These are phyloP conservation scores for Cucurbita pepo DNA, from an alignment of 306 rosid genomes.

Conservation along the genomic window DNA sequence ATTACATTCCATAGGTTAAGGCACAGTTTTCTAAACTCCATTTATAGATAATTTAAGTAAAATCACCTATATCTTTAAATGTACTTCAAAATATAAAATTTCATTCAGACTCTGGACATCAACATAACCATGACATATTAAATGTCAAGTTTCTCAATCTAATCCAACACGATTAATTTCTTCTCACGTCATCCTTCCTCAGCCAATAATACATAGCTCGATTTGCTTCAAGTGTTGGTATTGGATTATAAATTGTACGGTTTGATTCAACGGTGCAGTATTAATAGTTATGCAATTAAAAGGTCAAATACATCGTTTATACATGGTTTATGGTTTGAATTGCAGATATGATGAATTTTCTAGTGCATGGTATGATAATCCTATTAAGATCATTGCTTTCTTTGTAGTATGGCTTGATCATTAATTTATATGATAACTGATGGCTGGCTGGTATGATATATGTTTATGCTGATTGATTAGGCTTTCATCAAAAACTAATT, in stretches of 20 bases:
- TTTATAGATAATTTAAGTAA: neutral
- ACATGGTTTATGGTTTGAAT: neutral
- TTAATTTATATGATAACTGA: neutral
- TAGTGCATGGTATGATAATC: neutral
- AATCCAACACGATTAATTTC: neutral
- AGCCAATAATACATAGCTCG: neutral
- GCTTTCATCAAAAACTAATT: conserved; percentile 10
- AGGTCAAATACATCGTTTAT: neutral
- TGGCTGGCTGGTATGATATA: neutral
- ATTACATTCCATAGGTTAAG: neutral
- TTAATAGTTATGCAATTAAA: neutral
- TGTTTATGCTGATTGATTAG: neutral
- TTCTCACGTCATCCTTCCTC: neutral
- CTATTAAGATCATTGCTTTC: neutral
- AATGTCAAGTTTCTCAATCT: neutral
- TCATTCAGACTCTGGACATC: neutral
- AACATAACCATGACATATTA: neutral
- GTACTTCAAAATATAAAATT: too few relatives aligned
- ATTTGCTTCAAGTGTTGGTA: neutral
- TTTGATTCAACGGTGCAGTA: neutral
- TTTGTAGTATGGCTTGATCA: neutral
- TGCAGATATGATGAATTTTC: neutral
- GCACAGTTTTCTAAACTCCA: neutral
- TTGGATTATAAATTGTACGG: neutral
- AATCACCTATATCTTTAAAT: neutral